Evolutionary conservation across 495 filamentous ascomycete genomes (phyloP).

Genomic region (Podospora tetraspora): DNA sequence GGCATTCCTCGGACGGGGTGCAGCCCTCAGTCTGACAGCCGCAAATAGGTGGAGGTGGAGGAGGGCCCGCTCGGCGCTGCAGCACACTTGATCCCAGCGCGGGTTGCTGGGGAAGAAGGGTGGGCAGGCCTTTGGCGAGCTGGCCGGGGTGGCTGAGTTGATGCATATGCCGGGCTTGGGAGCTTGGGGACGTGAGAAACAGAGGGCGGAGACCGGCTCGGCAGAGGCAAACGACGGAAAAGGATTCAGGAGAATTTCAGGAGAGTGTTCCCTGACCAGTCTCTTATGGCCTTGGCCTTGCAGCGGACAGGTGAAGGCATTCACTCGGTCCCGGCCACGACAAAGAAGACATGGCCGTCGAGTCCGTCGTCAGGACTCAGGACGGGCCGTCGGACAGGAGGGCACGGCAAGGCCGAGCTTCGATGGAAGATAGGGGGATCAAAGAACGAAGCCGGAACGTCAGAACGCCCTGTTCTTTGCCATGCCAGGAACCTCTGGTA

Average conservation of each 20-base stretch:
- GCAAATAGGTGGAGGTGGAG: conserved; percentile 13
- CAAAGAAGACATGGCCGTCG: neutral
- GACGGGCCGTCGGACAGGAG: neutral
- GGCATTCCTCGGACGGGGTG: conserved; percentile 8
- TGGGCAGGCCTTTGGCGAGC: conserved; percentile 8
- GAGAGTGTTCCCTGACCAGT: neutral
- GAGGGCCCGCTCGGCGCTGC: conserved; percentile 3
- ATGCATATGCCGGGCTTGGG: conserved; percentile 2
- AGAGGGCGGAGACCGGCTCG: conserved; percentile 4
- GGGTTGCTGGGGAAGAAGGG: conserved; percentile 8
- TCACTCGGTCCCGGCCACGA: neutral
- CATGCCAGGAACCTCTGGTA: neutral
- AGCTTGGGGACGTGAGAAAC: neutral
- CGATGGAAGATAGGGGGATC: neutral
- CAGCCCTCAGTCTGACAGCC: conserved; percentile 12
- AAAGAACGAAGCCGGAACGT: neutral
- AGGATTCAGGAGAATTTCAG: neutral
- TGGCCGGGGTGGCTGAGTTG: conserved; percentile 10
- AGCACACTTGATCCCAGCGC: neutral
- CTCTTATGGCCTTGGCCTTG: neutral
- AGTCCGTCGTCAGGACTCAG: neutral
- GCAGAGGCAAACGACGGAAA: conserved; percentile 1
- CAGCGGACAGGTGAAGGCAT: neutral
- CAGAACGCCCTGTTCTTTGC: neutral
- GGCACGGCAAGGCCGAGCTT: neutral